phyloP scores from a whole-genome alignment of 805 yeast species.

The Cyberlindnera saturnus region DNA sequence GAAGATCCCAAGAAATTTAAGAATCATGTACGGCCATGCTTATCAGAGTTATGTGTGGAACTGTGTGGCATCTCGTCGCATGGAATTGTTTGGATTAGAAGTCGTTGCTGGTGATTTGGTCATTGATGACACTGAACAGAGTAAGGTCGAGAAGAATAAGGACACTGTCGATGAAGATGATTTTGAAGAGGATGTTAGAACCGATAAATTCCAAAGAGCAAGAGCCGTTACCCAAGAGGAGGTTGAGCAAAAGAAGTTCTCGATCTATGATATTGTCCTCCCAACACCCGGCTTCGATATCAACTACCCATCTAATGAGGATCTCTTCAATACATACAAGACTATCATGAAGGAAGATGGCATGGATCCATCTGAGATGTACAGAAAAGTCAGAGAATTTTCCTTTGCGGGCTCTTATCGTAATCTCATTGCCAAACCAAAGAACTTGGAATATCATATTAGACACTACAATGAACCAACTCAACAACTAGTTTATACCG shows the following conservation, averaged over 20 bases:
- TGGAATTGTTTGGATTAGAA: constrained; percentile 60
- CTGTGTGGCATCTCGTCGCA: constrained; percentile 69
- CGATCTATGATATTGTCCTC: constrained; percentile 78
- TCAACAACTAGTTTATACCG: constrained; percentile 75
- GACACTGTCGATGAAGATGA: constrained; percentile 37
- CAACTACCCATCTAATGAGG: constrained; percentile 68
- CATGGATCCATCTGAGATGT: constrained; percentile 81
- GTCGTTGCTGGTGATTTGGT: constrained; percentile 83
- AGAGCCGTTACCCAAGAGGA: constrained; percentile 73
- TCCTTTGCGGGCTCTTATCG: constrained; percentile 91
- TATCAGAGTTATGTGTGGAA: constrained; percentile 98
- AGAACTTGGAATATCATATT: constrained; percentile 52
- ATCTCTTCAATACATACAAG: constrained; percentile 54
- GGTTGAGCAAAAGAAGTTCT: constrained; percentile 45
- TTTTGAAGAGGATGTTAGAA: constrained; percentile 67
- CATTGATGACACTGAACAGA: constrained; percentile 27
- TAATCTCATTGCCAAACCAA: constrained; percentile 60
- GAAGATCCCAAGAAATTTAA: constrained; percentile 85
- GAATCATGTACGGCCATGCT: constrained; percentile 96
- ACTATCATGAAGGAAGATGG: constrained; percentile 75
- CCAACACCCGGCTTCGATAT: constrained; percentile 98
- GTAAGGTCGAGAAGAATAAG: constrained; percentile 5
- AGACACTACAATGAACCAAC: constrained; percentile 57
- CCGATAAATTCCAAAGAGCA: constrained; percentile 55
- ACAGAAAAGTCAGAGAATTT: constrained; percentile 79